Percentiles rank a stretch among this genome's conserved stretches.
These are phyloP conservation scores for Fusarium sp. DNA, from an alignment of 2,329 filamentous ascomycete genomes.

Conservation along the genomic window DNA sequence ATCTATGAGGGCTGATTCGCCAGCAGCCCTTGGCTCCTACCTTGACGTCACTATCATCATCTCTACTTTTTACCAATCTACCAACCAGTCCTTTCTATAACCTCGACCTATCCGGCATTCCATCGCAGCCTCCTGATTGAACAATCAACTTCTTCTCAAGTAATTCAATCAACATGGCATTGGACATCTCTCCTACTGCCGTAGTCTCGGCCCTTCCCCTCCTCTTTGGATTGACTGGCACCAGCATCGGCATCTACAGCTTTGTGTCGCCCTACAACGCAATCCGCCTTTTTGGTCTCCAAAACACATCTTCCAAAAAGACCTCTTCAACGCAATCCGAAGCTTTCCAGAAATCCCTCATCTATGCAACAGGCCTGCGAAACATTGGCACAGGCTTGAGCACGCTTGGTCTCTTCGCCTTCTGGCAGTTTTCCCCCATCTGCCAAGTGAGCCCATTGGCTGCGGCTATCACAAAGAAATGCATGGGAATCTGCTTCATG, in stretches of 20 bases:
- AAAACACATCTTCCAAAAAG: background rate
- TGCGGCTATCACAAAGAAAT: slow-evolving; percentile 10
- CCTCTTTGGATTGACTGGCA: slow-evolving; percentile 23
- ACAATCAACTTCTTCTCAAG: background rate
- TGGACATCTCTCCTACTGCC: slow-evolving; percentile 7
- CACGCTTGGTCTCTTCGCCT: slow-evolving; percentile 30
- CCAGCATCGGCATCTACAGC: slow-evolving; percentile 36
- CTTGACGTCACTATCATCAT: slow-evolving; percentile 21
- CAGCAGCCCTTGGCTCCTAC: background rate
- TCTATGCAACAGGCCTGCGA: slow-evolving; percentile 28
- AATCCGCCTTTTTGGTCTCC: slow-evolving; percentile 27
- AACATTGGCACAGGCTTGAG: slow-evolving; percentile 22
- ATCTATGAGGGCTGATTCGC: slow-evolving; percentile 14
- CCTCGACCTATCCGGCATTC: too few relatives aligned
- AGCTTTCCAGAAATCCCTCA: slow-evolving; percentile 27
- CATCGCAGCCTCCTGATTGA: too few relatives aligned
- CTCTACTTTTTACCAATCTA: background rate
- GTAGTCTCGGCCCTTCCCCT: slow-evolving; percentile 23
- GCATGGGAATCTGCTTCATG: slow-evolving; percentile 33
- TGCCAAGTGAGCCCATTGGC: slow-evolving; percentile 21
- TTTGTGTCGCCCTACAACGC: slow-evolving; percentile 31
- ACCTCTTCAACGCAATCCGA: background rate
- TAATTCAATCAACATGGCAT: background rate
- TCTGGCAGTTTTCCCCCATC: slow-evolving; percentile 33
- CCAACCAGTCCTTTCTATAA: background rate